Conservation (phyloP, 1,139 yeast species). For the Candida labiduridarum region DNA sequence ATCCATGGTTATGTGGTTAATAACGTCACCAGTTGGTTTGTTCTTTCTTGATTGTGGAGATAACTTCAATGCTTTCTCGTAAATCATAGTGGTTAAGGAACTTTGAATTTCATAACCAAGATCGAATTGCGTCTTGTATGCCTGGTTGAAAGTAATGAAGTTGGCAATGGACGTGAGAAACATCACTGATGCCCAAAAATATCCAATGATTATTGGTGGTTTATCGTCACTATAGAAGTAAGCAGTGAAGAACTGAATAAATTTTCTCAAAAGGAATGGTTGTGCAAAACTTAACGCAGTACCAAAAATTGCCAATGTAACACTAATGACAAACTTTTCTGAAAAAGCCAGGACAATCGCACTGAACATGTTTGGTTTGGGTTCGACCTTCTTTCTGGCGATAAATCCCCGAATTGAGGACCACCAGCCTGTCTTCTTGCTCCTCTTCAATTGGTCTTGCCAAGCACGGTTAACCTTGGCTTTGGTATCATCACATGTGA, state of each 20-base stretch:
- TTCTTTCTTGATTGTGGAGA: slow-evolving; percentile 40
- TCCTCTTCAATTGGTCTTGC: slow-evolving; percentile 9
- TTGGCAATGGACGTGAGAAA: slow-evolving; percentile 28
- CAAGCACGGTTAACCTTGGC: slow-evolving; percentile 14
- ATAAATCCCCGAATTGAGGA: slow-evolving; percentile 12
- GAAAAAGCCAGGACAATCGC: slow-evolving; percentile 14
- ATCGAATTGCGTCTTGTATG: slow-evolving; percentile 21
- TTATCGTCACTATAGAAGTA: slow-evolving; percentile 20
- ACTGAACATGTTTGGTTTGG: slow-evolving; percentile 14
- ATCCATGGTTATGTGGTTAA: slow-evolving; percentile 43
- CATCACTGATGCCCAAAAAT: slow-evolving; percentile 30
- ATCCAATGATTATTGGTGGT: slow-evolving; percentile 29
- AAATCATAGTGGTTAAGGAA: slow-evolving; percentile 32
- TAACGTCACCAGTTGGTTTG: slow-evolving; percentile 45
- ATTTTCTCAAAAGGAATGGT: slow-evolving; percentile 35
- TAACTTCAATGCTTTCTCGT: slow-evolving; percentile 36
- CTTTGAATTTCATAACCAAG: slow-evolving; percentile 23
- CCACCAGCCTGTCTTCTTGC: slow-evolving; percentile 9
- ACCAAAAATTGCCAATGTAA: slow-evolving; percentile 24
- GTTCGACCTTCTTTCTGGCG: slow-evolving; percentile 10
- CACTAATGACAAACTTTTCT: slow-evolving; percentile 11
- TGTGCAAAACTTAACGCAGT: slow-evolving; percentile 25
- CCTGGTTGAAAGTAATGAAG: slow-evolving; percentile 30
- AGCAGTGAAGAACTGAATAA: slow-evolving; percentile 29
- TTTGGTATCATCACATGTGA: slow-evolving; percentile 14